Conservation (phyloP, 495 filamentous ascomycete species). For the Lophiostoma macrostomum region DNA sequence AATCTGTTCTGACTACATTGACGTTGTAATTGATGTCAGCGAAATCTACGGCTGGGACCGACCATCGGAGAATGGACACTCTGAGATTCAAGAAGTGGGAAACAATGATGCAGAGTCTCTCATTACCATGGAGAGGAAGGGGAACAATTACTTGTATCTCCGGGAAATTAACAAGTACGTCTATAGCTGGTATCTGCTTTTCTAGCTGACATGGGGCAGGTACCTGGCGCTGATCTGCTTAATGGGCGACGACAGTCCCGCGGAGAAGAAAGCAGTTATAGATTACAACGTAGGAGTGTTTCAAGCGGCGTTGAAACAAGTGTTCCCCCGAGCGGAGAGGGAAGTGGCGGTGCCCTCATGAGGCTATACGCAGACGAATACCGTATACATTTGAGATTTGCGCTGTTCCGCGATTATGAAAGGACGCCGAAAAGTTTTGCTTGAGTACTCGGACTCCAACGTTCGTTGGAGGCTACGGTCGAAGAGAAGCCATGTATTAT, state of each 20-base stretch:
- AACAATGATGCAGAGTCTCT: slow-evolving; percentile 72
- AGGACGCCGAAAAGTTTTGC: too few relatives aligned
- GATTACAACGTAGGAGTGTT: slow-evolving; percentile 48
- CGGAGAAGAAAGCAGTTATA: slow-evolving; percentile 44
- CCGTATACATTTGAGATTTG: too few relatives aligned
- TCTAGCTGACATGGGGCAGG: slow-evolving; percentile 18
- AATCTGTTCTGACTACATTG: slow-evolving; percentile 96
- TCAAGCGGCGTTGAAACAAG: slow-evolving; percentile 42
- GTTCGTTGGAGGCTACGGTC: too few relatives aligned
- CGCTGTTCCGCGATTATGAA: too few relatives aligned
- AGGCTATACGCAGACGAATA: too few relatives aligned
- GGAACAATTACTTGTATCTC: slow-evolving; percentile 74
- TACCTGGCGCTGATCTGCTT: slow-evolving; percentile 47
- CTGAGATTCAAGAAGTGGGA: slow-evolving; percentile 61
- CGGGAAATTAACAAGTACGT: slow-evolving; percentile 85
- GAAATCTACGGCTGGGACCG: slow-evolving; percentile 86
- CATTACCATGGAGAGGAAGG: slow-evolving; percentile 68
- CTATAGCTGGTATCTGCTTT: not conserved
- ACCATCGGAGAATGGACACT: slow-evolving; percentile 50
- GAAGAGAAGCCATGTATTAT: too few relatives aligned
- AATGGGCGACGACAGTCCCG: slow-evolving; percentile 45
- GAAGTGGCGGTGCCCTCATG: too few relatives aligned
- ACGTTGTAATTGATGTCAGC: slow-evolving; percentile 93
- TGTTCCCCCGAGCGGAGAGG: slow-evolving; percentile 37
- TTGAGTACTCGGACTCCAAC: too few relatives aligned